These are phyloP conservation scores for Dendrocalamus sinicus DNA, from an alignment of 176 grass and related monocot genomes.

Conservation along the genomic window DNA sequence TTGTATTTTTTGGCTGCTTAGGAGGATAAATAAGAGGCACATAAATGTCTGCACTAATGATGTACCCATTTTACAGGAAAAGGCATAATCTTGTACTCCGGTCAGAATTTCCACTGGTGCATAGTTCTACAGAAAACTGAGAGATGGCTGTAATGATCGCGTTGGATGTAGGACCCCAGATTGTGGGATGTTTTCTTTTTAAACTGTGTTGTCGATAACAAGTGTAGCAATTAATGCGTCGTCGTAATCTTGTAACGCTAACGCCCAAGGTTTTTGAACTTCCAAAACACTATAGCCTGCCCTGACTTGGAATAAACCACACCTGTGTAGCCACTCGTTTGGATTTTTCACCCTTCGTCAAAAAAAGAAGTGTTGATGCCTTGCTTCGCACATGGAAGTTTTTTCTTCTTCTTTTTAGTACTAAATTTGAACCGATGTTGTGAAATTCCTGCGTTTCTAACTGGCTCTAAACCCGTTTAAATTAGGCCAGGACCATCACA, in stretches of 20 bases:
- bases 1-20: slow-evolving; percentile 32
- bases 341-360: not conserved
- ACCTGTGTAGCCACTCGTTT: not conserved
- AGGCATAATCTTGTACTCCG: not conserved
- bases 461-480: no score
- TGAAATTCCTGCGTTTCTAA: no score
- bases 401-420: no score
- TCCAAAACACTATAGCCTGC: not conserved
- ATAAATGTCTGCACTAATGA: not conserved
- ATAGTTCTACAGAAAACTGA: not conserved
- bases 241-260: not conserved
- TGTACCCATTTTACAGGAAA: not conserved
- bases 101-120: not conserved
- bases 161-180: not conserved
- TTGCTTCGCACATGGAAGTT: no score
- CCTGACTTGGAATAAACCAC: not conserved
- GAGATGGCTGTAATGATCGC: not conserved
- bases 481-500: not conserved
- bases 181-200: not conserved
- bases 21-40: slow-evolving; percentile 17
- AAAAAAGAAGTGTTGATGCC: no score
- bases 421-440: no score
- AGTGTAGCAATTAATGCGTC: no score
- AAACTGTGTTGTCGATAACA: not conserved
- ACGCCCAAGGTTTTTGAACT: not conserved